Percentiles rank a stretch among this genome's conserved stretches.
Conservation (phyloP, 108 stramenopile genomes). For the Poteriospumella lacustris region DNA sequence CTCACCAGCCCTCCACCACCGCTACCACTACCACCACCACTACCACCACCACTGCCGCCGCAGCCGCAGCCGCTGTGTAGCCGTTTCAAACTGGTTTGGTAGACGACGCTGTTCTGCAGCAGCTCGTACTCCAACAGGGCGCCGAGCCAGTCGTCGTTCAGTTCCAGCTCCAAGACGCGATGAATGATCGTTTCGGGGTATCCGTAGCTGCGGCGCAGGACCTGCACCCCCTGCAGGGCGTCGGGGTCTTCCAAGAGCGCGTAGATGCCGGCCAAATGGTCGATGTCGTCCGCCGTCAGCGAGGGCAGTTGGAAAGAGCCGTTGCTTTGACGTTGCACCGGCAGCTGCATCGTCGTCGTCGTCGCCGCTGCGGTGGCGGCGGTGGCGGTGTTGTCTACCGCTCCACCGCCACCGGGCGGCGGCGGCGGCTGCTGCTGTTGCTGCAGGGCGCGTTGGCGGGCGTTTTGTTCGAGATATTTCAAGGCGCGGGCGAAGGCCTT, state of each 20-base stretch:
- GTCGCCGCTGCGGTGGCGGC: no score
- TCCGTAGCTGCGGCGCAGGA: neutral
- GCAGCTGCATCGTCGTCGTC: no score
- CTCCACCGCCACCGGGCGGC: no score
- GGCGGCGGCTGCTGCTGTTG: no score
- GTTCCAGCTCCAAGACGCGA: constrained; percentile 8
- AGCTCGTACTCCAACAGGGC: constrained; percentile 13
- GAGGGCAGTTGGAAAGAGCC: neutral
- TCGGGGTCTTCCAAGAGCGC: constrained; percentile 3
- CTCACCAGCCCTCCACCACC: no score
- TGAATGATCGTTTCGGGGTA: neutral
- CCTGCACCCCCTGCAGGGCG: constrained; percentile 20
- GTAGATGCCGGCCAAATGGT: neutral
- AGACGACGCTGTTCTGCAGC: no score
- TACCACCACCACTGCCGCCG: no score
- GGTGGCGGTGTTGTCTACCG: no score
- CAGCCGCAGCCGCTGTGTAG: no score
- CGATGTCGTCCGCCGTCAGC: neutral
- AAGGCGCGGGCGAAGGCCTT: constrained; percentile 8
- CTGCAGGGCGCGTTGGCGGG: no score
- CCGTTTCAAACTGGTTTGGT: no score
- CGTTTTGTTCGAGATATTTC: neutral
- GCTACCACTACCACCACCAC: no score
- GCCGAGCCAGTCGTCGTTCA: constrained; percentile 2
- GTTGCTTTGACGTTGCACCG: neutral